phyloP scores from a whole-genome alignment of 192 early-diverging fungal species.

The Mortierella claussenii region DNA sequence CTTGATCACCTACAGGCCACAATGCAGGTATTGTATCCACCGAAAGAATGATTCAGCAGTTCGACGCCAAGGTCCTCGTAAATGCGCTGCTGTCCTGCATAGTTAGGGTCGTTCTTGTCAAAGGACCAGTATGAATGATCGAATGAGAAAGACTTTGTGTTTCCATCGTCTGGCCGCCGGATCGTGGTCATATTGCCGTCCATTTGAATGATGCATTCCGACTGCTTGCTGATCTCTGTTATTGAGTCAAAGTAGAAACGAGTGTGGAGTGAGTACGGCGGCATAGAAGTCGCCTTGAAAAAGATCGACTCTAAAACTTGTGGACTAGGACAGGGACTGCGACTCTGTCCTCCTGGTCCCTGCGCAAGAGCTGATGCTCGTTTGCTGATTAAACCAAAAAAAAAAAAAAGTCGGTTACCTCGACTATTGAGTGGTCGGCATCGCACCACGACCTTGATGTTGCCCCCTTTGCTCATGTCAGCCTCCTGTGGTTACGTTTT shows the following conservation, averaged over 20 bases:
- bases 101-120: constrained; percentile 66
- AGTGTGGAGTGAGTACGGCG: no score
- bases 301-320: neutral
- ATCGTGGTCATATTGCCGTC: constrained; percentile 77
- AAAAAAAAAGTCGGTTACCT: constrained; percentile 53
- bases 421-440: constrained; percentile 82
- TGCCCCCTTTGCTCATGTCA: constrained; percentile 56
- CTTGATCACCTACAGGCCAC: constrained; percentile 81
- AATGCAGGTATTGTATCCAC: constrained; percentile 93
- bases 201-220: constrained; percentile 76
- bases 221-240: constrained; percentile 70
- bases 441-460: constrained; percentile 81
- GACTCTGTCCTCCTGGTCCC: no score
- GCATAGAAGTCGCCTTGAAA: no score
- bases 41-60: constrained; percentile 86
- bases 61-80: constrained; percentile 82
- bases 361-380: no score
- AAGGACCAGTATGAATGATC: constrained; percentile 93
- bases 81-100: constrained; percentile 79
- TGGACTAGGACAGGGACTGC: no score
- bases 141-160: constrained; percentile 79
- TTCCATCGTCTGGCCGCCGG: constrained; percentile 59
- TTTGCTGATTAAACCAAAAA: neutral
- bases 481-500: neutral
- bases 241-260: neutral